Evolutionary conservation across 139 green algal genomes (phyloP), one percentile per base, ranked within the genome.

Genomic region (Pleodorina starrii): DNA sequence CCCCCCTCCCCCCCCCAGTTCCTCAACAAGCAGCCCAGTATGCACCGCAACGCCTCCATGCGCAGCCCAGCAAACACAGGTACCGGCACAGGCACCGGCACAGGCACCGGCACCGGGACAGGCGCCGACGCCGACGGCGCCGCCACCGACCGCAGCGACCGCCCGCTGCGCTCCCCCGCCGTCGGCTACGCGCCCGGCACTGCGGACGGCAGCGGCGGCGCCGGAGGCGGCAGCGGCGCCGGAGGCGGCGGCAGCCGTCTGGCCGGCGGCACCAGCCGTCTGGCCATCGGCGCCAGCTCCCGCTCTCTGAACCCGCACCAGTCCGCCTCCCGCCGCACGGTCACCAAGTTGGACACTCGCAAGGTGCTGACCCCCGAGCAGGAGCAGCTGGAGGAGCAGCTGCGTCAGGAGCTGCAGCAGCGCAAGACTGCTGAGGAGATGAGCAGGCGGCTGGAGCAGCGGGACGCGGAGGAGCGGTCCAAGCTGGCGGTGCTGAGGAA

Each of bases 391-490:
- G 93, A 96, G 81, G 88, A 91, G 40, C 80, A 92, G 43, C 90
- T 96, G 76, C 90, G 92, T 0, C 88, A 94, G 74, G 93, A 96
- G 89, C 92, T 96, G 82, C 80, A 91, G 42, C 68, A 81, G 83
- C 83, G 75, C n/a, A 86, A 86, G 54, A n/a, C 60, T 71, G 40
- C 75, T 38, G 78, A 71, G 16, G 66, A 88, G 68, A 80, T 88
- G 66, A 68, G 38, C 27, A 43, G 68, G 35, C 76, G 80, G 77
- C 73, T 94, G 71, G 89, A 93, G 40, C 57, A 78, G 43, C 94
- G 94, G 66, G 92, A 94, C 38, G 87, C 89, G 35, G 82, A 92
- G 59, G 91, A 92, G 48, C 79, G 84, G 2, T 19, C 72, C 57
- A 71, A 85, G 38, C 83, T 96, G 12, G 35, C 82, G 3, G 38